phyloP scores from a whole-genome alignment of 345 rosid species.

The Populus nigra region DNA sequence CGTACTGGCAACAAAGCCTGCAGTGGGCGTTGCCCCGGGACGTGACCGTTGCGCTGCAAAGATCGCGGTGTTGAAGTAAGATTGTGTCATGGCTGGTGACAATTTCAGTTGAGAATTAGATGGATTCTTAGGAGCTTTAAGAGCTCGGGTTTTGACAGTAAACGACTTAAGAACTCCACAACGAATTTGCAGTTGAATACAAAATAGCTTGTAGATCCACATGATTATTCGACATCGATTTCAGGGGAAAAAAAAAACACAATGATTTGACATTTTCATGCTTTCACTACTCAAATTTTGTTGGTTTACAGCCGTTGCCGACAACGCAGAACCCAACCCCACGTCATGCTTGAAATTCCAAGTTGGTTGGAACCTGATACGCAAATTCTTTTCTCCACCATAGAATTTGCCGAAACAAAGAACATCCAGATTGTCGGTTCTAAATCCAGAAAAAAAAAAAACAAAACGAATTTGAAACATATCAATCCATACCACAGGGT shows the following conservation, averaged over 20 bases:
- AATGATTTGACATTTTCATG: too few species aligned
- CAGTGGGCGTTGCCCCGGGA: conserved; percentile 1
- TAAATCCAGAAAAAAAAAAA: background rate
- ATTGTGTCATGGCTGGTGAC: background rate
- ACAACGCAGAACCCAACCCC: background rate
- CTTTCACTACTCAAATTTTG: background rate
- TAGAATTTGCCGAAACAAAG: too few species aligned
- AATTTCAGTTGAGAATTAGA: background rate
- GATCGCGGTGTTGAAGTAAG: background rate
- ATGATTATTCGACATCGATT: background rate
- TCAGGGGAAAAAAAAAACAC: too few species aligned
- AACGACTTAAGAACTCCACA: background rate
- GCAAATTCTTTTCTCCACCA: too few species aligned
- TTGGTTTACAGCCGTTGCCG: background rate
- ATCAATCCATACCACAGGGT: background rate
- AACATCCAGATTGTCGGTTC: background rate
- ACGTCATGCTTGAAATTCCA: background rate
- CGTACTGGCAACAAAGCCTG: conserved; percentile 41
- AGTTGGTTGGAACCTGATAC: background rate
- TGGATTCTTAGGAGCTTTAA: background rate
- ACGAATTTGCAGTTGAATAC: background rate
- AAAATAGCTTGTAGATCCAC: background rate
- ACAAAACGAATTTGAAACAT: background rate
- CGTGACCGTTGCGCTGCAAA: background rate
- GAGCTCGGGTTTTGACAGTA: background rate